Conservation (phyloP, 2,329 filamentous ascomycete species). For the Apiospora arundinis region DNA sequence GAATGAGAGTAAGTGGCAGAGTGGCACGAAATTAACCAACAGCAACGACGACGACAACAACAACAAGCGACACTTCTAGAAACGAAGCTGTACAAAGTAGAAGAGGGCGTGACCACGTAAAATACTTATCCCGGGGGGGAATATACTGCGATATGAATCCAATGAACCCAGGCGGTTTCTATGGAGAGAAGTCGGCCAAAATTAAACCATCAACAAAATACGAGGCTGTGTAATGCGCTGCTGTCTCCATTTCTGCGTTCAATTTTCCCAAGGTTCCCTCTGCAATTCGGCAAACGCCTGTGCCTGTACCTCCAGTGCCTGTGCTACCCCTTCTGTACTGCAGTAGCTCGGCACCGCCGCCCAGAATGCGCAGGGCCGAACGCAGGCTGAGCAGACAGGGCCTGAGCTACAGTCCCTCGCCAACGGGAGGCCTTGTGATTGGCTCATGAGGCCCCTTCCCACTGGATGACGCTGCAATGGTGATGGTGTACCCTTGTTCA, state of each 20-base stretch:
- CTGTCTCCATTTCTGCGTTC: slow-evolving; percentile 13
- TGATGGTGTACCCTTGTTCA: background rate
- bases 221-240: slow-evolving; percentile 15
- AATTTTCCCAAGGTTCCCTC: slow-evolving; percentile 15
- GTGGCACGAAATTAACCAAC: background rate
- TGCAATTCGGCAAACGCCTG: background rate
- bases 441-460: background rate
- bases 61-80: slow-evolving; percentile 10
- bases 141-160: background rate
- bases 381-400: slow-evolving; percentile 11
- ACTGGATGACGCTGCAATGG: background rate
- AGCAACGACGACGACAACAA: background rate
- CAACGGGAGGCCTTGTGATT: slow-evolving; percentile 5
- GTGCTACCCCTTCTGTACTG: slow-evolving; percentile 11
- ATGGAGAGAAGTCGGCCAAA: slow-evolving; percentile 10
- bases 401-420: slow-evolving; percentile 6
- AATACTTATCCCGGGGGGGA: background rate
- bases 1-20: background rate
- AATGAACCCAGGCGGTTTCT: slow-evolving; percentile 4
- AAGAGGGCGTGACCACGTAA: background rate
- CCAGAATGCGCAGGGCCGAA: background rate
- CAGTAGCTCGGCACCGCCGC: slow-evolving; percentile 7
- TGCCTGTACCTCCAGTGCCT: background rate
- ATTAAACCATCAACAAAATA: slow-evolving; percentile 16
- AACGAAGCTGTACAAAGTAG: slow-evolving; percentile 5